phyloP scores from a whole-genome alignment of 495 filamentous ascomycete genomes.

The Penicillium fimorum region DNA sequence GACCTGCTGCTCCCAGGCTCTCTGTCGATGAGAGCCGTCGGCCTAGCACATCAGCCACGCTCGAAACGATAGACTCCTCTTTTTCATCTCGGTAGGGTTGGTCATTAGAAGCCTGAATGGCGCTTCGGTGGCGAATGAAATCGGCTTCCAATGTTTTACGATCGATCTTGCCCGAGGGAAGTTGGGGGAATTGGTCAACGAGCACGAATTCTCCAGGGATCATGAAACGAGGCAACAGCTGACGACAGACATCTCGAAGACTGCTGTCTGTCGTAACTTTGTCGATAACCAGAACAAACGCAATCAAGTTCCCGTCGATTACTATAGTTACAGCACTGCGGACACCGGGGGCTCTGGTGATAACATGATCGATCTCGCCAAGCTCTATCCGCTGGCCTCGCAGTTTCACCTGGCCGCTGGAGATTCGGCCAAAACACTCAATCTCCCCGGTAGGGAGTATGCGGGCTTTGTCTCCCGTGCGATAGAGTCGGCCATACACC shows the following conservation, averaged over 20 bases:
- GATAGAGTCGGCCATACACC: slow-evolving; percentile 60
- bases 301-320: slow-evolving; percentile 58
- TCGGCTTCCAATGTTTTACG: slow-evolving; percentile 59
- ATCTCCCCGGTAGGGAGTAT: slow-evolving; percentile 64
- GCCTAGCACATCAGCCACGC: slow-evolving; percentile 49
- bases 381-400: slow-evolving; percentile 80
- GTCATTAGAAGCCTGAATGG: slow-evolving; percentile 29
- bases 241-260: slow-evolving; percentile 57
- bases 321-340: slow-evolving; percentile 59
- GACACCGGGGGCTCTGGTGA: slow-evolving; percentile 52
- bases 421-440: slow-evolving; percentile 79
- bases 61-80: slow-evolving; percentile 48
- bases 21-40: slow-evolving; percentile 34
- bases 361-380: slow-evolving; percentile 74
- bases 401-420: slow-evolving; percentile 75
- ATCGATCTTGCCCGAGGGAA: slow-evolving; percentile 79
- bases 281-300: slow-evolving; percentile 58
- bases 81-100: slow-evolving; percentile 26
- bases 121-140: slow-evolving; percentile 40
- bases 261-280: slow-evolving; percentile 25
- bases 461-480: slow-evolving; percentile 79
- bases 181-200: slow-evolving; percentile 58
- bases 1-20: slow-evolving; percentile 52
- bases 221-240: slow-evolving; percentile 78
- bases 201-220: slow-evolving; percentile 67